Evolutionary conservation across 2,329 filamentous ascomycete genomes (phyloP).

Genomic region (Pseudopithomyces maydicus): DNA sequence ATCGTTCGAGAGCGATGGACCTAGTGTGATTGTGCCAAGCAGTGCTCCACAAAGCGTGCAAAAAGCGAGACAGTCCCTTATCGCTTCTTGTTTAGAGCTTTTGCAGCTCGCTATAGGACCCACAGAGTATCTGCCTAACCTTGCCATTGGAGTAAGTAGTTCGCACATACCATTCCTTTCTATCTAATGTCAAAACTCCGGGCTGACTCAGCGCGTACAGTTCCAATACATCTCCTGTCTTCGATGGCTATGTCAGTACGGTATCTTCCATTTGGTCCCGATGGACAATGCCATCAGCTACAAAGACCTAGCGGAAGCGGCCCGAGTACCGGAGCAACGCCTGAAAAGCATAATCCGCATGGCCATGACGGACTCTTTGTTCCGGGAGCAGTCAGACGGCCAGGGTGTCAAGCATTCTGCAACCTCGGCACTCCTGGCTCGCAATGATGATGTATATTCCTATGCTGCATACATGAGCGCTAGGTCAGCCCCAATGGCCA

Average conservation of each 20-base stretch:
- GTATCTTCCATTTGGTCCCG: slow-evolving; percentile 9
- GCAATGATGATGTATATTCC: background rate
- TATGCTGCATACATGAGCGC: slow-evolving; percentile 5
- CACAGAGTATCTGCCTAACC: slow-evolving; percentile 7
- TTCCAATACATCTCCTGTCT: slow-evolving; percentile 13
- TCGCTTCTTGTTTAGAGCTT: slow-evolving; percentile 5
- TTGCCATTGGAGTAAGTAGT: slow-evolving; percentile 8
- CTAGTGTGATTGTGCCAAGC: slow-evolving; percentile 4
- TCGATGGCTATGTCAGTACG: slow-evolving; percentile 7
- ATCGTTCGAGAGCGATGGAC: slow-evolving; percentile 9
- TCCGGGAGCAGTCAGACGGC: slow-evolving; percentile 3
- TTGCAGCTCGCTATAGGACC: slow-evolving; percentile 8
- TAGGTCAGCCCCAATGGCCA: slow-evolving; percentile 4
- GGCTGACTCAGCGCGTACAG: slow-evolving; percentile 4
- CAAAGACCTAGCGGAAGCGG: background rate
- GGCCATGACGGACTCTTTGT: slow-evolving; percentile 6
- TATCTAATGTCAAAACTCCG: too few species aligned
- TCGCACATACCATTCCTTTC: too few species aligned
- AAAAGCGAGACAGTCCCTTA: background rate
- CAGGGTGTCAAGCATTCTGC: slow-evolving; percentile 2
- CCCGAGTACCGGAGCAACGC: slow-evolving; percentile 3
- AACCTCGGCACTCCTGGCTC: slow-evolving; percentile 6
- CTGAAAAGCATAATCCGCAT: slow-evolving; percentile 7
- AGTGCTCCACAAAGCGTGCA: slow-evolving; percentile 2
- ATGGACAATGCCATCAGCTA: slow-evolving; percentile 8